Evolutionary conservation across 1,284 basidiomycete species (phyloP).

Genomic region (Tilletia walkeri): DNA sequence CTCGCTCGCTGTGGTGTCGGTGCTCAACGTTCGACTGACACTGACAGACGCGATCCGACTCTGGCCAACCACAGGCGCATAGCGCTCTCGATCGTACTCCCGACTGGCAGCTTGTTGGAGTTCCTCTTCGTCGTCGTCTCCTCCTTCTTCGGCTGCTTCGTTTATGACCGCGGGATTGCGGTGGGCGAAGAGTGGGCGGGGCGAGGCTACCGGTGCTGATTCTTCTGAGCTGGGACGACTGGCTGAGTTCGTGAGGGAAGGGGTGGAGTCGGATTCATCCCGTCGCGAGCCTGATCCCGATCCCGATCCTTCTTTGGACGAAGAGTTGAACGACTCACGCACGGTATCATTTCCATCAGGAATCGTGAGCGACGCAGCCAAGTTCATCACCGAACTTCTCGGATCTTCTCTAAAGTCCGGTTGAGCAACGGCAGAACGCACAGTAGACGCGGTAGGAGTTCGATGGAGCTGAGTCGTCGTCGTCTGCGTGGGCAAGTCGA

Average conservation of each 20-base stretch:
- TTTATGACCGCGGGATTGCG: not conserved
- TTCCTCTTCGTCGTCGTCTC: not conserved
- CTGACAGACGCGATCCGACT: conserved; percentile 33
- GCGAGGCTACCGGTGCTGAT: not conserved
- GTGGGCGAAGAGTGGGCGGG: not conserved
- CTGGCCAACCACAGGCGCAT: conserved; percentile 38
- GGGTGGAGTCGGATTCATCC: conserved; percentile 11
- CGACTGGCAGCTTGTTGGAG: not conserved
- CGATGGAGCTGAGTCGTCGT: not conserved
- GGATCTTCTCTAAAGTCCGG: not conserved
- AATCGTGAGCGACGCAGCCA: conserved; percentile 4
- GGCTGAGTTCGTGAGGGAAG: conserved; percentile 12
- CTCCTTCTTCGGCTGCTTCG: not conserved
- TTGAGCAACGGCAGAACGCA: not conserved
- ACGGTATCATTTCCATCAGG: not conserved
- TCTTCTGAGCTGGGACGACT: conserved; percentile 12
- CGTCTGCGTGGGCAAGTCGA: not conserved
- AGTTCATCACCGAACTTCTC: not conserved
- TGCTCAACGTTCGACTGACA: conserved; percentile 42
- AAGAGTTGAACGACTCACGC: not conserved
- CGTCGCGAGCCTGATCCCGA: not conserved
- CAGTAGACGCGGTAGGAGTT: not conserved
- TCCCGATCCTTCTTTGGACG: not conserved
- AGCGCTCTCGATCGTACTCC: conserved; percentile 31
- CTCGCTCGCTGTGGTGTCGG: conserved; percentile 44